A percentile compares a stretch with the other conserved stretches of the same genome.
Conservation (phyloP, 2,329 filamentous ascomycete species). For the Neofusicoccum laricinum region DNA sequence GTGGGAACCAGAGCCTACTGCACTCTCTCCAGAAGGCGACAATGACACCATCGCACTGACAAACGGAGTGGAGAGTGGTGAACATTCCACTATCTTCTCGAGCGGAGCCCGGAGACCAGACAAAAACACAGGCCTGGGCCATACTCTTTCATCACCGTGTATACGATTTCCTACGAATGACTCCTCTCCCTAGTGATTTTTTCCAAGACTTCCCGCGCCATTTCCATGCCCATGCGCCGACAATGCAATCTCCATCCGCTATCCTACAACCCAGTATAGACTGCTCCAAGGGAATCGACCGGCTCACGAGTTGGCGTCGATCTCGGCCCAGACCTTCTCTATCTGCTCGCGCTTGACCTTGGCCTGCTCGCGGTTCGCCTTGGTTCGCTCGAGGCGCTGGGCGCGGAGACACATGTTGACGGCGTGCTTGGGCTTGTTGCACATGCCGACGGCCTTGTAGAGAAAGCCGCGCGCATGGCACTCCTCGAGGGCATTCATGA, state of each 20-base stretch:
- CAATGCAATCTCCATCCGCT: not conserved
- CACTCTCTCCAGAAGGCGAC: too few relatives aligned
- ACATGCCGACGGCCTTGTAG: conserved; percentile 86
- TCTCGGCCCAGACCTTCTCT: conserved; percentile 74
- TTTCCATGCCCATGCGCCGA: not conserved
- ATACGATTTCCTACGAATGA: not conserved
- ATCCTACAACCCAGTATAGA: not conserved
- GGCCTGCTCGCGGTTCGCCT: conserved; percentile 69
- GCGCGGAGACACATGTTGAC: conserved; percentile 82
- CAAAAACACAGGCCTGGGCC: too few relatives aligned
- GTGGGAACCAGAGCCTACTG: too few relatives aligned
- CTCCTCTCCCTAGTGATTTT: not conserved
- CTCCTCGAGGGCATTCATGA: conserved; percentile 91
- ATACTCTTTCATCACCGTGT: not conserved
- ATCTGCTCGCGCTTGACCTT: conserved; percentile 69
- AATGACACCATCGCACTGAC: not conserved
- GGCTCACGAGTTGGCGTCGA: conserved; percentile 58
- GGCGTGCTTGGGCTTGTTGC: conserved; percentile 79
- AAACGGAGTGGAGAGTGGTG: not conserved
- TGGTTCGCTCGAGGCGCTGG: conserved; percentile 75
- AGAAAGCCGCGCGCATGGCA: conserved; percentile 92
- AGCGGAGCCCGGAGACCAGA: not conserved
- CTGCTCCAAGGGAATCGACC: not conserved
- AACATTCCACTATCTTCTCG: not conserved
- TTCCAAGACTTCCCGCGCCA: not conserved